Percentiles rank a stretch among this genome's conserved stretches.
These are phyloP conservation scores for Pneumocystis canis DNA, from an alignment of 1,139 yeast species.

Conservation along the genomic window DNA sequence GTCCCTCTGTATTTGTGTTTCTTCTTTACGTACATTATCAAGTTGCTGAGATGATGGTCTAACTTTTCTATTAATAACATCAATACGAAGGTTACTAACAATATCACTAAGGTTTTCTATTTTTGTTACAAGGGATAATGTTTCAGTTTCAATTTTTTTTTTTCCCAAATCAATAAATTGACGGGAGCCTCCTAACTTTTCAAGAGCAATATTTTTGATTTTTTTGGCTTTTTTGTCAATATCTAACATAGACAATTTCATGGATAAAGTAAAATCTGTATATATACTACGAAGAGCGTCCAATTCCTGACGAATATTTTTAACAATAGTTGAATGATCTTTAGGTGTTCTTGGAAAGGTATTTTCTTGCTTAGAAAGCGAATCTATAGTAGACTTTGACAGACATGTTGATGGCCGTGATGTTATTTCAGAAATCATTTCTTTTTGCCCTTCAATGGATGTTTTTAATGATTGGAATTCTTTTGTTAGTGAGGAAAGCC, in stretches of 20 bases:
- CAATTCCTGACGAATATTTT: not conserved
- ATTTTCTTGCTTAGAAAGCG: not conserved
- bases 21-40: constrained; percentile 49
- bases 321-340: not conserved
- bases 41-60: constrained; percentile 66
- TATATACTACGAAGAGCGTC: not conserved
- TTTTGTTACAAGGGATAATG: constrained; percentile 38
- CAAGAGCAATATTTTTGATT: not conserved
- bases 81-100: constrained; percentile 78
- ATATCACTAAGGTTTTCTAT: constrained; percentile 88
- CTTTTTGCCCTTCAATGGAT: constrained; percentile 24
- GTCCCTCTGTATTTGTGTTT: constrained; percentile 40
- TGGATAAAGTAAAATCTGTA: not conserved
- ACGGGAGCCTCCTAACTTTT: not conserved
- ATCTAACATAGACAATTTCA: not conserved
- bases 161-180: not conserved
- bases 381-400: not conserved
- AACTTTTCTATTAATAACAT: constrained; percentile 85
- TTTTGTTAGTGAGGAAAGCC: constrained; percentile 21
- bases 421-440: constrained; percentile 1
- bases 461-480: constrained; percentile 26
- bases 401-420: not conserved
- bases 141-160: not conserved
- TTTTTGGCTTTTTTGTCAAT: constrained; percentile 1
- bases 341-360: not conserved